These are phyloP conservation scores for Fusarium armeniacum DNA, from an alignment of 2,329 filamentous ascomycete genomes.

Conservation along the genomic window DNA sequence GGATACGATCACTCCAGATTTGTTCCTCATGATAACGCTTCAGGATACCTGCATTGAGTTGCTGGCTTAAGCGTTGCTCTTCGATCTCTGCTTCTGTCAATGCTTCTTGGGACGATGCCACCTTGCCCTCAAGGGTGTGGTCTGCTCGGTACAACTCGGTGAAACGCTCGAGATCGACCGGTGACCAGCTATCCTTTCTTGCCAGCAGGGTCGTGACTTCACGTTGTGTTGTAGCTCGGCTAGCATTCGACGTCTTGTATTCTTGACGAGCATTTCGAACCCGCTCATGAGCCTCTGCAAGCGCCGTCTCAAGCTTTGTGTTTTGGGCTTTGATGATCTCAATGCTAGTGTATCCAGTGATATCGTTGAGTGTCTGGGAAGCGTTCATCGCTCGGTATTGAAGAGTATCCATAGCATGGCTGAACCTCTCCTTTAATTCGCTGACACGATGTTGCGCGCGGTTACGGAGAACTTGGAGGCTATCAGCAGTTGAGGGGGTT, in stretches of 20 bases:
- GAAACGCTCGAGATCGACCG: slow-evolving; percentile 91
- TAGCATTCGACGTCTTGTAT: slow-evolving; percentile 87
- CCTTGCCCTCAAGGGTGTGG: slow-evolving; percentile 91
- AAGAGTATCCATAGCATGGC: slow-evolving; percentile 84
- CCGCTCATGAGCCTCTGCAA: slow-evolving; percentile 70
- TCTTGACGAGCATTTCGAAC: slow-evolving; percentile 79
- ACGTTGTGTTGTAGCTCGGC: slow-evolving; percentile 89
- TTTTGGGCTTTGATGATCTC: slow-evolving; percentile 87
- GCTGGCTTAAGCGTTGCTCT: slow-evolving; percentile 81
- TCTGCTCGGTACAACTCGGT: slow-evolving; percentile 92
- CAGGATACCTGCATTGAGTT: slow-evolving; percentile 85
- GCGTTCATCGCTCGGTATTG: slow-evolving; percentile 88
- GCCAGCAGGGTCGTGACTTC: slow-evolving; percentile 96
- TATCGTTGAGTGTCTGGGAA: slow-evolving; percentile 89
- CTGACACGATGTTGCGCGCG: slow-evolving; percentile 53
- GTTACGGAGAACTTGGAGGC: slow-evolving; percentile 54
- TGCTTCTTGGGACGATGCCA: slow-evolving; percentile 77
- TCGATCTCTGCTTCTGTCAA: slow-evolving; percentile 82
- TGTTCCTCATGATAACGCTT: slow-evolving; percentile 98
- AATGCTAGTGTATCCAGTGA: slow-evolving; percentile 94
- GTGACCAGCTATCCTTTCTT: slow-evolving; percentile 92
- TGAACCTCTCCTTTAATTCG: slow-evolving; percentile 54
- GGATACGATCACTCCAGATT: slow-evolving; percentile 98
- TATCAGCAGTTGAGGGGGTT: slow-evolving; percentile 33
- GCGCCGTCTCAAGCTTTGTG: slow-evolving; percentile 71